Percentiles rank a stretch among this genome's conserved stretches.
Conservation (phyloP, 192 early-diverging fungal species). For the Allomyces macrogynus region DNA sequence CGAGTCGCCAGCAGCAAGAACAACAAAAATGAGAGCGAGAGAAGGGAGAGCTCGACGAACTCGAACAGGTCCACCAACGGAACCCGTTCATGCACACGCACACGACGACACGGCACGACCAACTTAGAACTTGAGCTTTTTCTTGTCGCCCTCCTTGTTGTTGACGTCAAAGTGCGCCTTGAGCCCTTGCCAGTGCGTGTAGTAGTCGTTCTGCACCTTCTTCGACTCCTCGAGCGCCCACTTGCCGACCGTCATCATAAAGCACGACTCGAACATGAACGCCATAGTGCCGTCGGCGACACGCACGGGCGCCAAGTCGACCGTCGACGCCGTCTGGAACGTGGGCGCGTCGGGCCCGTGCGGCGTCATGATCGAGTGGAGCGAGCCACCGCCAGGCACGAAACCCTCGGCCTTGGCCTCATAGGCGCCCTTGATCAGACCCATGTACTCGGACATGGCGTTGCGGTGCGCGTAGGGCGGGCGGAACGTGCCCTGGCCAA, state of each 20-base stretch:
- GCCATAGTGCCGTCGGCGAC: constrained; percentile 64
- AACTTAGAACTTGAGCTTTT: background rate
- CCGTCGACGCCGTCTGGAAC: constrained; percentile 47
- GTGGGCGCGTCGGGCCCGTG: constrained; percentile 79
- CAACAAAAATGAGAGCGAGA: no score
- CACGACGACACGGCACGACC: background rate
- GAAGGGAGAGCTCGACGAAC: no score
- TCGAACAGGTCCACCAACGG: no score
- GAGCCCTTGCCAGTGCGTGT: constrained; percentile 62
- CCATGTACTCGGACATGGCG: constrained; percentile 98
- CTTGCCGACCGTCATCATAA: constrained; percentile 54
- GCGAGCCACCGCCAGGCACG: constrained; percentile 75
- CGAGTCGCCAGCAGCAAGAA: no score
- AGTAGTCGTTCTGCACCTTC: constrained; percentile 67
- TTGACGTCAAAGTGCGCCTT: constrained; percentile 16
- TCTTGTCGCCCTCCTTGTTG: background rate
- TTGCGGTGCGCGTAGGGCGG: constrained; percentile 89
- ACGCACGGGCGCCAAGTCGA: constrained; percentile 52
- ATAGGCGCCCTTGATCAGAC: constrained; percentile 74
- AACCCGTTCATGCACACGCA: no score
- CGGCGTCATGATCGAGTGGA: constrained; percentile 68
- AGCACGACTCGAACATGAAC: constrained; percentile 86
- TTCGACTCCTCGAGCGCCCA: constrained; percentile 59
- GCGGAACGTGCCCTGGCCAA: constrained; percentile 69
- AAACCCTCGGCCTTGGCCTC: constrained; percentile 87